Conservation (phyloP, 345 rosid species). For the Eucalyptus brandiana region DNA sequence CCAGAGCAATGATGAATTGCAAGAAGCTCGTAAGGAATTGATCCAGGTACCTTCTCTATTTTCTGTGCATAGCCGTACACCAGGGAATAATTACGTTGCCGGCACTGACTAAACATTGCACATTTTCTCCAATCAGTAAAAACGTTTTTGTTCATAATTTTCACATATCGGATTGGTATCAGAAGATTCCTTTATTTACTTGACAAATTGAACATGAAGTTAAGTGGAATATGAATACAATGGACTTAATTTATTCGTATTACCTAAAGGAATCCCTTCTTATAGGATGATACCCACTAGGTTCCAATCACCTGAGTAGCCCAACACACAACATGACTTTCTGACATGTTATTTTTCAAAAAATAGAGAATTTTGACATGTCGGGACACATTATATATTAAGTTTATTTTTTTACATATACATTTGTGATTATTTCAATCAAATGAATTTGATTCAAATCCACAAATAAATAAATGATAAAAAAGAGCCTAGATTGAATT, state of each 20-base stretch:
- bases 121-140: neutral
- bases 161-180: neutral
- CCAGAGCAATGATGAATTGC: slow-evolving; percentile 45
- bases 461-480: too few species aligned
- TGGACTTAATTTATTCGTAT: neutral
- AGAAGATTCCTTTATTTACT: neutral
- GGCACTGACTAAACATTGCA: neutral
- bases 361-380: too few species aligned
- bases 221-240: neutral
- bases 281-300: neutral
- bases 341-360: too few species aligned
- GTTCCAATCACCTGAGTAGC: neutral
- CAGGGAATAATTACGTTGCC: neutral
- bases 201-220: neutral
- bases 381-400: too few species aligned
- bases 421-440: too few species aligned
- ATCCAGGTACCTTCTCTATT: slow-evolving; percentile 6
- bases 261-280: neutral
- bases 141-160: neutral
- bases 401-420: too few species aligned
- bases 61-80: neutral
- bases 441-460: too few species aligned
- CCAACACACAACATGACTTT: too few species aligned
- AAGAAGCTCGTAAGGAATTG: slow-evolving; percentile 30
- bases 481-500: too few species aligned